A percentile compares a stretch with the other conserved stretches of the same genome.
These are phyloP conservation scores for Ophiostoma sp. DNA, from an alignment of 2,329 filamentous ascomycete species.

Conservation along the genomic window DNA sequence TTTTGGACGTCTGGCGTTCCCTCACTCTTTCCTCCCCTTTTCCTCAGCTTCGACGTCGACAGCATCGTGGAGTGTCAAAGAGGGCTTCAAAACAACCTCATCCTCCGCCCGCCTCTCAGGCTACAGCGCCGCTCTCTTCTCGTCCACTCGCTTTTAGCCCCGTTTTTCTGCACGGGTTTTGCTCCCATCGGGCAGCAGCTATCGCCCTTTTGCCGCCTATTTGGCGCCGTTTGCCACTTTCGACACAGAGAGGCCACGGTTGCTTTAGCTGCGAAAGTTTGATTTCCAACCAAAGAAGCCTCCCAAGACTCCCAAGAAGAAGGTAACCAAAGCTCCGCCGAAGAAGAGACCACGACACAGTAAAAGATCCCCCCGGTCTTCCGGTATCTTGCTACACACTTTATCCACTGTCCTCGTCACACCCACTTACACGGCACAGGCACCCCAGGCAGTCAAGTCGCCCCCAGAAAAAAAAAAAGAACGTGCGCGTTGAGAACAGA, in stretches of 20 bases:
- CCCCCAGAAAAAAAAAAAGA: neutral
- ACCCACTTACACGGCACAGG: constrained; percentile 23
- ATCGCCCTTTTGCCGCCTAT: constrained; percentile 20
- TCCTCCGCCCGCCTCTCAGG: neutral
- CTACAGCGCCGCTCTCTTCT: neutral
- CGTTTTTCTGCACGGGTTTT: neutral
- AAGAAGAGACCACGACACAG: constrained; percentile 5
- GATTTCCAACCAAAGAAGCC: constrained; percentile 6
- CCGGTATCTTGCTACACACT: neutral
- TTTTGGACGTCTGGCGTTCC: neutral
- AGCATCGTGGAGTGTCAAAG: constrained; percentile 16
- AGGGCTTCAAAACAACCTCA: constrained; percentile 10
- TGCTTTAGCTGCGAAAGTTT: constrained; percentile 17
- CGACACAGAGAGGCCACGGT: constrained; percentile 25
- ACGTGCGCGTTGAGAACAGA: constrained; percentile 1
- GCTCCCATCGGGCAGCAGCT: neutral
- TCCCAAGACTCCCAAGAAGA: neutral
- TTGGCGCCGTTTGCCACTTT: constrained; percentile 22
- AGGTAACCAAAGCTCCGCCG: constrained; percentile 9
- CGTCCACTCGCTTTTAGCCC: constrained; percentile 11
- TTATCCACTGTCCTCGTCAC: constrained; percentile 8
- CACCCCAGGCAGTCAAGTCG: constrained; percentile 12
- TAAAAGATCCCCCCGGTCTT: constrained; percentile 1
- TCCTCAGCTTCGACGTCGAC: constrained; percentile 11
- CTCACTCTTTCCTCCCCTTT: constrained; percentile 1